These are phyloP conservation scores for Parasitella parasitica DNA, from an alignment of 371 early-diverging fungal species.

Conservation along the genomic window DNA sequence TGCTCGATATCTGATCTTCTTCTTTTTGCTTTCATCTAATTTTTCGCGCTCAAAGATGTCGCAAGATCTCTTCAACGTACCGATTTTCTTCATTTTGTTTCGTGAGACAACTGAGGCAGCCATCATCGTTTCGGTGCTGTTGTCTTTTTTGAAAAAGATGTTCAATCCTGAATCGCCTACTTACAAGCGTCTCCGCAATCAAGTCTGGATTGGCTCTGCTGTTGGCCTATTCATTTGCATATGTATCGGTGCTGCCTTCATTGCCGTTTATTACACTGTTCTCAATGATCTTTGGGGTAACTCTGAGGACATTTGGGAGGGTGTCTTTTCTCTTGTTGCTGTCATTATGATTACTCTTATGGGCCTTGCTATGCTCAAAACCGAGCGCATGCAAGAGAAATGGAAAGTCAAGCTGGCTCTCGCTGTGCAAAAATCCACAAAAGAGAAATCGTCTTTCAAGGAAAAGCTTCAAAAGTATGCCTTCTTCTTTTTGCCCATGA, in stretches of 20 bases:
- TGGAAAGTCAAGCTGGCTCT: slow-evolving; percentile 64
- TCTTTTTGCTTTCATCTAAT: background rate
- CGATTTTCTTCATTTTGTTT: slow-evolving; percentile 83
- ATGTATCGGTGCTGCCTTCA: slow-evolving; percentile 69
- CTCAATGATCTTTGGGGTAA: slow-evolving; percentile 42
- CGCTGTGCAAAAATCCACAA: slow-evolving; percentile 40
- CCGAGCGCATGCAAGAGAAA: slow-evolving; percentile 70
- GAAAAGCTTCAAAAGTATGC: slow-evolving; percentile 47
- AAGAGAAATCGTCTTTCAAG: slow-evolving; percentile 22
- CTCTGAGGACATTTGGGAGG: slow-evolving; percentile 80
- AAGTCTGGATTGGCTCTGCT: slow-evolving; percentile 64
- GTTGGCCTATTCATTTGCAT: slow-evolving; percentile 61
- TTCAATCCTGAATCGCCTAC: slow-evolving; percentile 44
- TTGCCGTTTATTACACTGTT: slow-evolving; percentile 63
- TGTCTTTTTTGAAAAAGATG: slow-evolving; percentile 68
- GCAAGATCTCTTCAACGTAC: slow-evolving; percentile 66
- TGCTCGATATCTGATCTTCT: slow-evolving; percentile 3
- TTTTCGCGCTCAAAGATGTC: slow-evolving; percentile 17
- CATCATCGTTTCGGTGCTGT: slow-evolving; percentile 78
- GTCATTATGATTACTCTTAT: slow-evolving; percentile 67
- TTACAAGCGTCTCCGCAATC: slow-evolving; percentile 56
- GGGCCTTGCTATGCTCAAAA: slow-evolving; percentile 73
- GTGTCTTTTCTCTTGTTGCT: slow-evolving; percentile 67
- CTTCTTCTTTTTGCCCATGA: slow-evolving; percentile 73
- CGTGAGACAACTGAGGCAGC: slow-evolving; percentile 78